A percentile compares a stretch with the other conserved stretches of the same genome.
Conservation (phyloP, 2,329 filamentous ascomycete species). For the Aspergillus pseudoterreus region DNA sequence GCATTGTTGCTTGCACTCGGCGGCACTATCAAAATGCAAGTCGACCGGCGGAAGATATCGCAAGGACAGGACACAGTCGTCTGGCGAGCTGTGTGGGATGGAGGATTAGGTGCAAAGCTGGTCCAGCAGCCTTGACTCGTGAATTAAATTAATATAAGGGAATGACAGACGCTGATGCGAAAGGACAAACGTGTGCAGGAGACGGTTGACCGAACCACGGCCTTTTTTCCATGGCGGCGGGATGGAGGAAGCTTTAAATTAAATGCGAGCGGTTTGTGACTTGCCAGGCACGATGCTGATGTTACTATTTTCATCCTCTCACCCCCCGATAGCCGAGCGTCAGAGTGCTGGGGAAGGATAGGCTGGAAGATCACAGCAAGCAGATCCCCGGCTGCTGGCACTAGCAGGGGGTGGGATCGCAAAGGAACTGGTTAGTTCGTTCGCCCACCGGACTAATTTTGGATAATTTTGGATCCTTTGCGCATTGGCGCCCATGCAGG, state of each 20-base stretch:
- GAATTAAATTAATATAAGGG: conserved; percentile 26
- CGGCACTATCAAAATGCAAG: background rate
- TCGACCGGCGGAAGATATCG: background rate
- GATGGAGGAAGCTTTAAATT: conserved; percentile 22
- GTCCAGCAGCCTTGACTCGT: conserved; percentile 37
- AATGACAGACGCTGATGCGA: conserved; percentile 24
- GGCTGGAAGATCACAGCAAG: conserved; percentile 12
- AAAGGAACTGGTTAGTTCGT: conserved; percentile 13
- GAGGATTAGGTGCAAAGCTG: conserved; percentile 35
- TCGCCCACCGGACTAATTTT: background rate
- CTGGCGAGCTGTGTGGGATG: conserved; percentile 8
- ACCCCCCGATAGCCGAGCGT: conserved; percentile 14
- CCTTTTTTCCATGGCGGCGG: conserved; percentile 9
- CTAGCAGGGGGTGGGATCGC: background rate
- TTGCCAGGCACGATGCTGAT: conserved; percentile 11
- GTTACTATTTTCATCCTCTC: conserved; percentile 21
- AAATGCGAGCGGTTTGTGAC: no score
- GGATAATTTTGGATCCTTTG: conserved; percentile 23
- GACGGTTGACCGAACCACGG: conserved; percentile 8
- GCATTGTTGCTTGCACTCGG: conserved; percentile 12
- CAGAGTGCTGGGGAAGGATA: conserved; percentile 11
- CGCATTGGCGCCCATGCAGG: conserved; percentile 17
- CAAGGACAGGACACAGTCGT: conserved; percentile 13
- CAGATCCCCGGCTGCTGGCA: conserved; percentile 11
- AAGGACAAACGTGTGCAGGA: conserved; percentile 13